Evolutionary conservation across 352 stramenopile species (phyloP).

Genomic region (Phytophthora fragariae): DNA sequence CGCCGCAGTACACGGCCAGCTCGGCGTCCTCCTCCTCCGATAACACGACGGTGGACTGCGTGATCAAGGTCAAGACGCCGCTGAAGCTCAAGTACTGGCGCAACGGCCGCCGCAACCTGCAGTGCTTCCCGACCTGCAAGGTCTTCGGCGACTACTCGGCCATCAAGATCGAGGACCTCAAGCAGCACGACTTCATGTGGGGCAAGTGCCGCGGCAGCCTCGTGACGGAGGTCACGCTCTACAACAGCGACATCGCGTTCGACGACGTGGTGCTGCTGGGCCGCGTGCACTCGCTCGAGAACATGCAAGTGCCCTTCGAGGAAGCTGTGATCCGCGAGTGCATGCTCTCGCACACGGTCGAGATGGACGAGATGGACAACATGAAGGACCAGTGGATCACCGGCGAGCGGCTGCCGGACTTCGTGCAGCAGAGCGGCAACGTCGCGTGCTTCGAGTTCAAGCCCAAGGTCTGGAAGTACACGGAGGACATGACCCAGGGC

Average conservation of each 20-base stretch:
- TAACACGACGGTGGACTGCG: conserved; percentile 68
- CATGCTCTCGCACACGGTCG: conserved; percentile 82
- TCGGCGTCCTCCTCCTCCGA: conserved; percentile 17
- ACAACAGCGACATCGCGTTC: conserved; percentile 81
- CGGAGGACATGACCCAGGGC: conserved; percentile 87
- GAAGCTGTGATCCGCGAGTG: conserved; percentile 86
- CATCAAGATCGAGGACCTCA: conserved; percentile 90
- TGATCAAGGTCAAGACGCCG: conserved; percentile 90
- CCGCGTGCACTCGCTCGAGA: conserved; percentile 86
- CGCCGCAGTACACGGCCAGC: conserved; percentile 19
- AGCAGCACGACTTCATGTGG: conserved; percentile 93
- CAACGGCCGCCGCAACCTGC: conserved; percentile 90
- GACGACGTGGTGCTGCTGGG: conserved; percentile 84
- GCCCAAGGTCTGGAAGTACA: conserved; percentile 92
- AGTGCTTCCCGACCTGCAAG: conserved; percentile 91
- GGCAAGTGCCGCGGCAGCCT: conserved; percentile 88
- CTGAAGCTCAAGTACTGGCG: conserved; percentile 92
- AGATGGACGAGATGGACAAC: conserved; percentile 77
- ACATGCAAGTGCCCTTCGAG: conserved; percentile 85
- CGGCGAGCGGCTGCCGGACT: conserved; percentile 82
- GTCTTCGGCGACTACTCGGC: conserved; percentile 92
- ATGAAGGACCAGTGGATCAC: conserved; percentile 91
- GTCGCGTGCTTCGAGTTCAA: conserved; percentile 89
- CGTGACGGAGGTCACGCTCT: conserved; percentile 81
- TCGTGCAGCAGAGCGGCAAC: conserved; percentile 79